Conservation (phyloP, 2,329 filamentous ascomycete genomes). For the Colletotrichum lentis region DNA sequence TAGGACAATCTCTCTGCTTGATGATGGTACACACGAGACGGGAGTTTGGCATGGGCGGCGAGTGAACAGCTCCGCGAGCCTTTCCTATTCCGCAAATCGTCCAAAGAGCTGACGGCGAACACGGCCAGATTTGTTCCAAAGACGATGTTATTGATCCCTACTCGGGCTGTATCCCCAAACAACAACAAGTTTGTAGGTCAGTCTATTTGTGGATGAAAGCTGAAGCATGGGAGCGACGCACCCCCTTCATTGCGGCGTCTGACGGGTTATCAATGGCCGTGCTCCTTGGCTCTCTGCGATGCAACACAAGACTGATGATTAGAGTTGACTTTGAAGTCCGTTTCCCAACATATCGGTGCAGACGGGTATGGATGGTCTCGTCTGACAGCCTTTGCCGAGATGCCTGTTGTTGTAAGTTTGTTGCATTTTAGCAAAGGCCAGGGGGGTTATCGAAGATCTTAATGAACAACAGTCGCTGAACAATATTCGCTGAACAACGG, state of each 20-base stretch:
- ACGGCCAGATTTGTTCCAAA: neutral
- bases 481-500: no score
- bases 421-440: no score
- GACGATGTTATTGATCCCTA: no score
- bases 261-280: neutral
- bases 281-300: no score
- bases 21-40: no score
- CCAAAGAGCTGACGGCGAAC: neutral
- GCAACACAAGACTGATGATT: neutral
- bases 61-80: neutral
- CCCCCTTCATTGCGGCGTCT: neutral
- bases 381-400: no score
- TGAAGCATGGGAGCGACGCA: neutral
- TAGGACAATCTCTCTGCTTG: no score
- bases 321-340: neutral
- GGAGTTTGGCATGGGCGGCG: neutral
- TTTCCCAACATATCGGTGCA: no score
- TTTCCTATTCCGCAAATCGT: neutral
- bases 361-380: no score
- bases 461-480: no score
- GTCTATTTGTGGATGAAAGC: neutral
- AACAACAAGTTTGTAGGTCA: neutral
- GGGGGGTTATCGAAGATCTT: no score
- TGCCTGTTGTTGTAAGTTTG: no score
- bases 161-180: neutral